Percentiles rank a stretch among this genome's conserved stretches.
Conservation (phyloP, 2,329 filamentous ascomycete species). For the Pleomassaria siparia region DNA sequence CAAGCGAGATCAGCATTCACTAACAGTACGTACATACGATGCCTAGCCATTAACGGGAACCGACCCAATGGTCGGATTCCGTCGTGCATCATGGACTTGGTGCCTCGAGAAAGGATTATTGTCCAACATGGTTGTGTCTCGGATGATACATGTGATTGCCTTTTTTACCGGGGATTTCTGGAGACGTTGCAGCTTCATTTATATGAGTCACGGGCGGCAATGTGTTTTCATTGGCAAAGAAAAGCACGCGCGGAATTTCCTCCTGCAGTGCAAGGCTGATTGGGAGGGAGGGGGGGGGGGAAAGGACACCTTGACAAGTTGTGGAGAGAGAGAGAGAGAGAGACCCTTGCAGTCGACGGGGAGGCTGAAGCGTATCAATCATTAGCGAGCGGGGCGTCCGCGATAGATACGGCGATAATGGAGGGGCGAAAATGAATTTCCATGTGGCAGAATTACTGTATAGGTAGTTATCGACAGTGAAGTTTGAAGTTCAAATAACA, state of each 20-base stretch:
- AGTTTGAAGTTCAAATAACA: too few species aligned
- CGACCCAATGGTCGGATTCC: not conserved
- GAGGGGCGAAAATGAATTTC: not conserved
- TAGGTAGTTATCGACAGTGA: not conserved
- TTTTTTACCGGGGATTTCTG: constrained; percentile 4
- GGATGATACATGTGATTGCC: not conserved
- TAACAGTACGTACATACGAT: too few species aligned
- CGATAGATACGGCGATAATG: not conserved
- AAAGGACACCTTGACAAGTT: constrained; percentile 19
- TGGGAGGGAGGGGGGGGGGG: constrained; percentile 6
- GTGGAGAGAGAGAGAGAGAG: too few species aligned
- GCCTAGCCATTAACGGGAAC: not conserved
- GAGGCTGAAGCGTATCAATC: constrained; percentile 16
- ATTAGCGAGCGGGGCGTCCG: constrained; percentile 14
- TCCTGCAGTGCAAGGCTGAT: not conserved
- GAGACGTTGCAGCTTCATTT: constrained; percentile 13
- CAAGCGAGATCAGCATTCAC: too few species aligned
- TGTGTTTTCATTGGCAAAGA: constrained; percentile 4
- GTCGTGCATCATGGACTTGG: not conserved
- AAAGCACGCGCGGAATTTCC: not conserved
- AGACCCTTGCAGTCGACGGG: not conserved
- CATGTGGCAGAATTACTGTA: not conserved
- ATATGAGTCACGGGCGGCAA: constrained; percentile 2
- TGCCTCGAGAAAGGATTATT: not conserved
- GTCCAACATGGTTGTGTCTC: not conserved